These are phyloP conservation scores for Elymus sibiricus DNA, from an alignment of 176 grass and related monocot species.

Conservation along the genomic window DNA sequence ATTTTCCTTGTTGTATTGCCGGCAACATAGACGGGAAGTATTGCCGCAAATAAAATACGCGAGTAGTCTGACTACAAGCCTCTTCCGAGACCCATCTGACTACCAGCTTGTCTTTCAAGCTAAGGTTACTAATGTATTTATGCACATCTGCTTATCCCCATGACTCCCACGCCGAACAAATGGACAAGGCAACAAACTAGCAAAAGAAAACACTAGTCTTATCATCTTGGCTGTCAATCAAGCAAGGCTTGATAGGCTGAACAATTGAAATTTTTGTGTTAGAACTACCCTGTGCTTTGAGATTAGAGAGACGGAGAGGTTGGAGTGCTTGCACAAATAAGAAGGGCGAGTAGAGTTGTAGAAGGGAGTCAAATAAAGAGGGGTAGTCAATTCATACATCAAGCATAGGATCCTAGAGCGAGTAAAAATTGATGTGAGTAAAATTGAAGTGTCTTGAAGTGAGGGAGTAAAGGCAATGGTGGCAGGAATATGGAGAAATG, in stretches of 20 bases:
- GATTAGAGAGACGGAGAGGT: not conserved
- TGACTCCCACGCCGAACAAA: not conserved
- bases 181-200: not conserved
- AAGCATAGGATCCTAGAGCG: no score
- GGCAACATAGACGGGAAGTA: no score
- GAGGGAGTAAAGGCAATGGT: no score
- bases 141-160: not conserved
- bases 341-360: not conserved
- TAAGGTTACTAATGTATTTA: not conserved
- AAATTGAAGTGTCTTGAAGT: not conserved
- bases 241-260: not conserved
- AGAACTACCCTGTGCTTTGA: not conserved
- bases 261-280: not conserved
- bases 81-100: no score
- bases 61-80: no score
- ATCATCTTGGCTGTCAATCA: not conserved
- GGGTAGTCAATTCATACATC: no score
- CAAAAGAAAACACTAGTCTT: not conserved
- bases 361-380: no score
- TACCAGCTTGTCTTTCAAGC: accelerated
- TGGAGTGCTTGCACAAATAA: not conserved
- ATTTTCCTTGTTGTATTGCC: no score
- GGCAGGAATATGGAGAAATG: no score
- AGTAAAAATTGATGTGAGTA: not conserved
- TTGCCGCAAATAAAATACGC: no score